Evolutionary conservation across 1,284 basidiomycete genomes (phyloP), one percentile per base, ranked within the genome.

Genomic region (Megacollybia platyphylla): DNA sequence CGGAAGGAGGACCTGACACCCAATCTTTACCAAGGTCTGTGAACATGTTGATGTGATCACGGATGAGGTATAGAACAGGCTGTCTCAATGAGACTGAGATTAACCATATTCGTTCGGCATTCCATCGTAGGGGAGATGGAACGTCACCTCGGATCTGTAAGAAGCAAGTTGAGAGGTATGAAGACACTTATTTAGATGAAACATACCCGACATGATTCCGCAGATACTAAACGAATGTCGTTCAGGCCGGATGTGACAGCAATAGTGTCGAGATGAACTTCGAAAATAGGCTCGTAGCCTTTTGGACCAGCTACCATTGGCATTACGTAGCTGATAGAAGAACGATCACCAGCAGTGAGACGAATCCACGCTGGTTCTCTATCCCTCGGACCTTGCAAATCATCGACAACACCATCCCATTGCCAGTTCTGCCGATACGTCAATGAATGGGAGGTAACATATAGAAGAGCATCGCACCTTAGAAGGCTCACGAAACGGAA

Each of bases 21-120:
- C 91, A 97, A 56, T 97, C 92, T 52, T 80, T 87, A 30, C 79
- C 79, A 5, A 96, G 68, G 58, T 97, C 92, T 2, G 80, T 79
- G 52, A 96, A 75, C 71, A 96, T 87, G 52, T 89, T 90, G 60
- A 92, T 76, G 54, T 97, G 92, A 55, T 96, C 92, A 30, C 90
- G 78, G 15, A 96, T 66, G 9, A 94, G 65, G 53, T 78, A 86
- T 28, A 93, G 68, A 4, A 74, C 64, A 3, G 90, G 81, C 31
- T 76, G 74, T 13, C 78, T 73, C 17, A 97, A 63, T 4, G 71
- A 75, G 39, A 90, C 58, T 18, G 76, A 64, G 52, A 91, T 75
- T 0, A 67, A 65, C 92, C 92, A 97, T 51, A 71, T 74, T 28
- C 90, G 76, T 50, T 76, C 67, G 47, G 71, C 68, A 45, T 82